Conservation (phyloP, 2,329 filamentous ascomycete species). For the Colletotrichum incanum region DNA sequence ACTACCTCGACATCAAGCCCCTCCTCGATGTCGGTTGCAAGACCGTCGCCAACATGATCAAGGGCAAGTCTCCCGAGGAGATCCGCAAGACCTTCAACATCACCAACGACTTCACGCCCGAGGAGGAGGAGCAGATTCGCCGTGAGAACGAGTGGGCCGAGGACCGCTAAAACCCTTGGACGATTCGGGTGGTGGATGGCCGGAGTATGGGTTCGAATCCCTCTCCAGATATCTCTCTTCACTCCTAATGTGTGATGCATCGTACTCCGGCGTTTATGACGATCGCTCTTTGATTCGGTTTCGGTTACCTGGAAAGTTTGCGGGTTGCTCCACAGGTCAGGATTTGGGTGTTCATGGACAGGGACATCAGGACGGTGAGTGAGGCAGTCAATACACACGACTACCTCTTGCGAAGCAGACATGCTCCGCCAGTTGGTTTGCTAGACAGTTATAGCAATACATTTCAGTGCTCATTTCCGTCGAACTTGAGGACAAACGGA, state of each 20-base stretch:
- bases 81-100: conserved; percentile 99
- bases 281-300: conserved; percentile 18
- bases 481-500: neutral
- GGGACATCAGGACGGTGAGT: conserved; percentile 3
- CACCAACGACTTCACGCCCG: conserved; percentile 98
- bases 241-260: conserved; percentile 40
- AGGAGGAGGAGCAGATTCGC: conserved; percentile 98
- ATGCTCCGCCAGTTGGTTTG: conserved; percentile 16
- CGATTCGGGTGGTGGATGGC: conserved; percentile 8
- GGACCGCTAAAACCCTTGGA: conserved; percentile 71
- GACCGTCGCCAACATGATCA: conserved; percentile 99
- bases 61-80: conserved; percentile 99
- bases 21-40: conserved; percentile 99
- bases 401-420: conserved; percentile 1
- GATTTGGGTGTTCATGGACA: conserved; percentile 23
- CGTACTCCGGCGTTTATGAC: conserved; percentile 38
- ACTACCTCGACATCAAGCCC: conserved; percentile 99
- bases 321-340: conserved; percentile 28
- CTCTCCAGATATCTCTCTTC: conserved; percentile 8
- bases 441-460: conserved; percentile 22
- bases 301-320: conserved; percentile 33
- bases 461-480: neutral
- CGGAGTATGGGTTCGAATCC: neutral
- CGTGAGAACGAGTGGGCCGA: conserved; percentile 94
- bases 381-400: neutral